A percentile compares a stretch with the other conserved stretches of the same genome.
Evolutionary conservation across 345 rosid species (phyloP).

Genomic region (Streptanthus diversifolius): DNA sequence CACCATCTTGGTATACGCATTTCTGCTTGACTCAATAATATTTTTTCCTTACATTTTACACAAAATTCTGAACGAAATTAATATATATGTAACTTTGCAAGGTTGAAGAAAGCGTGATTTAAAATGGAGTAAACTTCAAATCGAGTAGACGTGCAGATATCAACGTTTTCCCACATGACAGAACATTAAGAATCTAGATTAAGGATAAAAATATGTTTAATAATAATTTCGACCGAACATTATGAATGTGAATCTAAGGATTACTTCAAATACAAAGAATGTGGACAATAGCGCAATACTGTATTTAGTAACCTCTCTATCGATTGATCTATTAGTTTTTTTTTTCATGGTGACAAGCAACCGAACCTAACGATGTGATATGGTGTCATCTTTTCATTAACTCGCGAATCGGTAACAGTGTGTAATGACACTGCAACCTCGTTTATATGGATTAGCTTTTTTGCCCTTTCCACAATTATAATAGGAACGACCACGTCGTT

Average conservation of each 20-base stretch:
- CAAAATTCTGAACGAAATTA: not conserved
- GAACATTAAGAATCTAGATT: not conserved
- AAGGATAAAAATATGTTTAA: not conserved
- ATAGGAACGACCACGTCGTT: conserved; percentile 40
- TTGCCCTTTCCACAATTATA: conserved; percentile 33
- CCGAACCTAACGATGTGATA: not conserved
- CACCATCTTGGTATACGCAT: not conserved
- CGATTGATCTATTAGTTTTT: not conserved
- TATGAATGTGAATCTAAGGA: not conserved
- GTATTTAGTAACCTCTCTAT: not conserved
- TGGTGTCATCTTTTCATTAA: not conserved
- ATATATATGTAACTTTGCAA: not conserved
- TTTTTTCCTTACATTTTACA: not conserved
- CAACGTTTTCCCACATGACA: not conserved
- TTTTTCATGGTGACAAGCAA: not conserved
- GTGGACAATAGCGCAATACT: not conserved
- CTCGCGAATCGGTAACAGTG: conserved; percentile 33
- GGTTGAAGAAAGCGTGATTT: not conserved
- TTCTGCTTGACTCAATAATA: not conserved
- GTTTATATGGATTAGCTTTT: not conserved
- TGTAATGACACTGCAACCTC: conserved; percentile 42
- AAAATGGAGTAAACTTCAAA: not conserved
- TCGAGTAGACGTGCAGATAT: not conserved
- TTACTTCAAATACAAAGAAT: not conserved
- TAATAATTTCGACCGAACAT: not conserved